Conservation (phyloP, 352 stramenopile genomes). For the Pythium inflatum region DNA sequence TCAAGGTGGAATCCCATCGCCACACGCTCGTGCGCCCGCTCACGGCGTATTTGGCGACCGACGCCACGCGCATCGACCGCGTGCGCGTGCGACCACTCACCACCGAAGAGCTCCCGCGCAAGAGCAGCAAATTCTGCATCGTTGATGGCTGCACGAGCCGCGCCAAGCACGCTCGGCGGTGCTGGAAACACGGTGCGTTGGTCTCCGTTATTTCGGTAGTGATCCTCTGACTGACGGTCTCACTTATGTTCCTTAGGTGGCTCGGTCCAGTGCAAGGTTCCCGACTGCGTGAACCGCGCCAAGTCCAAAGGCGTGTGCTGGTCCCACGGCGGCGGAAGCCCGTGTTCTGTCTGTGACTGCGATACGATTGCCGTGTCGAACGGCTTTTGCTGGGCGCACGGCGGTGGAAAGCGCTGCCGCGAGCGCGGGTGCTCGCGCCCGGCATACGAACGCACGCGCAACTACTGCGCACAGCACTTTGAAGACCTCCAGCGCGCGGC, state of each 20-base stretch:
- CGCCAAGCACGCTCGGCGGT: constrained; percentile 29
- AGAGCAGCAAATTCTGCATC: constrained; percentile 31
- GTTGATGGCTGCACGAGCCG: constrained; percentile 30
- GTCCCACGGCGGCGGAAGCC: constrained; percentile 29
- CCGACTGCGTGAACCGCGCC: constrained; percentile 27
- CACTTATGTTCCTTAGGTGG: too few species aligned
- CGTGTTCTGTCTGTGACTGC: constrained; percentile 20
- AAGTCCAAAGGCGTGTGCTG: constrained; percentile 37
- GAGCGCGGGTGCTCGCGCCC: constrained; percentile 22
- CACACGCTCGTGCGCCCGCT: neutral
- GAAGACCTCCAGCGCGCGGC: neutral
- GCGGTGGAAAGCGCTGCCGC: constrained; percentile 30
- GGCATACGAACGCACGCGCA: constrained; percentile 32
- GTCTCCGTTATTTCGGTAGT: too few species aligned
- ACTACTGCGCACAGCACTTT: constrained; percentile 28
- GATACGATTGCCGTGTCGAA: constrained; percentile 31
- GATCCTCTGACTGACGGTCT: too few species aligned
- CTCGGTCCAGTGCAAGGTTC: constrained; percentile 29
- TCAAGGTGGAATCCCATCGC: too few species aligned
- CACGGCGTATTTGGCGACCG: neutral
- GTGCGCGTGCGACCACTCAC: neutral
- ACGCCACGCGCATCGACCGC: neutral
- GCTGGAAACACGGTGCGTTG: constrained; percentile 32
- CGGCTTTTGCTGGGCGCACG: constrained; percentile 38
- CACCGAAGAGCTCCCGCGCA: neutral